Evolutionary conservation across 78 protist genomes (phyloP).

Genomic region (Salpingoeca rosetta): DNA sequence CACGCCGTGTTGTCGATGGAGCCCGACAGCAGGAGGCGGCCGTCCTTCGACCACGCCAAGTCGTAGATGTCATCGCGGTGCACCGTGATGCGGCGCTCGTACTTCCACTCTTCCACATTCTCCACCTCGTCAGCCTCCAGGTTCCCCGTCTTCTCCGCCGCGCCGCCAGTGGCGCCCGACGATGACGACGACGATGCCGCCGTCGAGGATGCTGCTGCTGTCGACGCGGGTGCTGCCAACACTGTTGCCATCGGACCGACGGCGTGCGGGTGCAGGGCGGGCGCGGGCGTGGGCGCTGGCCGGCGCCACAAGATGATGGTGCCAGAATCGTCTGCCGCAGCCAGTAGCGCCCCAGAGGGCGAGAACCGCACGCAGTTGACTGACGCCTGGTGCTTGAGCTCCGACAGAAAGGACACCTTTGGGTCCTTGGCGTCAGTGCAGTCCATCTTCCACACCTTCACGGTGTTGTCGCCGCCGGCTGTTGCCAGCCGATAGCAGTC

Average conservation of each 20-base stretch:
- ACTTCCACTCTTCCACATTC: neutral
- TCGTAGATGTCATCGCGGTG: conserved; percentile 40
- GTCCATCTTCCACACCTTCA: conserved; percentile 7
- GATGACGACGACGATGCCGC: neutral
- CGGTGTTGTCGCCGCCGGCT: conserved; percentile 25
- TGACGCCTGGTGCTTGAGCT: conserved; percentile 14
- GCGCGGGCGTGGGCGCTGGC: neutral
- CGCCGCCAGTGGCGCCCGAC: neutral
- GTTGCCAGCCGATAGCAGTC: conserved; percentile 7
- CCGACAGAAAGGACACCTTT: conserved; percentile 15
- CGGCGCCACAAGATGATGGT: conserved; percentile 26
- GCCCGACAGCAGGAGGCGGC: neutral
- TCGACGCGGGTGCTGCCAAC: neutral
- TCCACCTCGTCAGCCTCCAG: too few species aligned
- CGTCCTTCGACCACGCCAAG: conserved; percentile 39
- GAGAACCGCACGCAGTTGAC: conserved; percentile 48
- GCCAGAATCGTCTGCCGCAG: conserved; percentile 36
- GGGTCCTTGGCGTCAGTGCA: neutral
- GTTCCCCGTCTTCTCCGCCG: too few species aligned
- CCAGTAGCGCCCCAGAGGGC: conserved; percentile 26
- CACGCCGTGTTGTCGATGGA: conserved; percentile 31
- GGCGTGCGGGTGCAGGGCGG: neutral
- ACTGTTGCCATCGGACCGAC: too few species aligned
- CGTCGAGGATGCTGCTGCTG: neutral
- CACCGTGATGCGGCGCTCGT: neutral